Conservation (phyloP, 345 rosid species). For the Jatropha curcas region DNA sequence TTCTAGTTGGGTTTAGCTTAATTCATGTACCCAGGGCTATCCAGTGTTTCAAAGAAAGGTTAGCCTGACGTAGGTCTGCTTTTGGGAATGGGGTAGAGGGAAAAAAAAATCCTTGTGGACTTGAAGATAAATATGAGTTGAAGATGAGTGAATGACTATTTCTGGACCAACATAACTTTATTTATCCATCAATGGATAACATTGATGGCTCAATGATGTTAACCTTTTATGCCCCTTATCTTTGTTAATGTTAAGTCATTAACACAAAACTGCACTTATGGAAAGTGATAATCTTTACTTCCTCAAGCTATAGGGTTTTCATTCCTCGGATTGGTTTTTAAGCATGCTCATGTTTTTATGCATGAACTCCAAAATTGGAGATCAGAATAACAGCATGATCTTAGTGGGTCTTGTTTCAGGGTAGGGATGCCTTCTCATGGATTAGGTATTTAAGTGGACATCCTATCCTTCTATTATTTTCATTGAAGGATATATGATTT, state of each 20-base stretch:
- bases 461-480: too few relatives aligned
- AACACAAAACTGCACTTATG: background rate
- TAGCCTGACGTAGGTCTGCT: too few relatives aligned
- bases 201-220: background rate
- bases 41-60: too few relatives aligned
- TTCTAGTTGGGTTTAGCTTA: background rate
- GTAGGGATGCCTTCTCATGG: background rate
- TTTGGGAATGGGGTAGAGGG: background rate
- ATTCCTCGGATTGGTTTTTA: background rate
- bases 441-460: conserved; percentile 2
- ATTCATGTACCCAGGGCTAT: background rate
- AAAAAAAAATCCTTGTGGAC: background rate
- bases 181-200: background rate
- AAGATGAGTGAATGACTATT: background rate
- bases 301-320: background rate
- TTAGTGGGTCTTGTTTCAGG: conserved; percentile 1
- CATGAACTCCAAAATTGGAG: conserved; percentile 1
- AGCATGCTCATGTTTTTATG: background rate
- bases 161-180: background rate
- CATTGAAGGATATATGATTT: background rate
- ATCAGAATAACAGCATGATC: background rate
- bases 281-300: background rate
- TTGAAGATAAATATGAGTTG: too few relatives aligned
- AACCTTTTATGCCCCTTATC: background rate
- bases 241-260: background rate